Evolutionary conservation across 805 yeast species (phyloP).

Genomic region (Saccharomycopsis selenospora): DNA sequence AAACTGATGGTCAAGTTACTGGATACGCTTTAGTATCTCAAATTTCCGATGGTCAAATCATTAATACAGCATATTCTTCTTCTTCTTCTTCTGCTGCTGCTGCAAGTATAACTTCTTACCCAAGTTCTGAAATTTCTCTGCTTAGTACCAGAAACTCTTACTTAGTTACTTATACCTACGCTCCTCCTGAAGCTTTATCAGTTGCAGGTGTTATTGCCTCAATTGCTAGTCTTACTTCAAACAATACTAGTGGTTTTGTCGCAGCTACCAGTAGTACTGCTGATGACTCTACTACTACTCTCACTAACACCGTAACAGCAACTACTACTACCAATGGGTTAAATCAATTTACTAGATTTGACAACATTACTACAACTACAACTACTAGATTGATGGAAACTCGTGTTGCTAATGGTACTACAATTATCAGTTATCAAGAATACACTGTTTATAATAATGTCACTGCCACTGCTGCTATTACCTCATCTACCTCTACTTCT

Average conservation of each 20-base stretch:
- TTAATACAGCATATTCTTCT: not conserved
- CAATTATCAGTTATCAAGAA: not conserved
- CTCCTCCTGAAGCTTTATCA: not conserved
- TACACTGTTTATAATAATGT: not conserved
- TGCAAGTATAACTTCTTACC: not conserved
- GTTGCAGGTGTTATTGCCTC: constrained; percentile 1
- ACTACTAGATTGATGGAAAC: not conserved
- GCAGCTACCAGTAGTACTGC: not conserved
- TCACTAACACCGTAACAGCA: not conserved
- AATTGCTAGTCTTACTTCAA: not conserved
- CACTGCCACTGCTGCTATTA: not conserved
- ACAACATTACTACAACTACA: not conserved
- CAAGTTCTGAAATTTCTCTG: too few relatives aligned
- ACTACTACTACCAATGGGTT: not conserved
- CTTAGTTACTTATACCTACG: not conserved
- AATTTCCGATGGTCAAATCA: not conserved
- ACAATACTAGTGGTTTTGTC: not conserved
- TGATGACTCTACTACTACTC: not conserved
- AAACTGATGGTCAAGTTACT: not conserved
- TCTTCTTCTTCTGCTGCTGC: not conserved
- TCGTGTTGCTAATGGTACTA: not conserved
- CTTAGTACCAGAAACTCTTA: not conserved
- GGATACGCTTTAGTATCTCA: not conserved
- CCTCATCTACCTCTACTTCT: not conserved
- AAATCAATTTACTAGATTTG: not conserved